Base-by-base conservation (phyloP, 2,329 filamentous ascomycete genomes). In the Alternaria conjuncta region DNA sequence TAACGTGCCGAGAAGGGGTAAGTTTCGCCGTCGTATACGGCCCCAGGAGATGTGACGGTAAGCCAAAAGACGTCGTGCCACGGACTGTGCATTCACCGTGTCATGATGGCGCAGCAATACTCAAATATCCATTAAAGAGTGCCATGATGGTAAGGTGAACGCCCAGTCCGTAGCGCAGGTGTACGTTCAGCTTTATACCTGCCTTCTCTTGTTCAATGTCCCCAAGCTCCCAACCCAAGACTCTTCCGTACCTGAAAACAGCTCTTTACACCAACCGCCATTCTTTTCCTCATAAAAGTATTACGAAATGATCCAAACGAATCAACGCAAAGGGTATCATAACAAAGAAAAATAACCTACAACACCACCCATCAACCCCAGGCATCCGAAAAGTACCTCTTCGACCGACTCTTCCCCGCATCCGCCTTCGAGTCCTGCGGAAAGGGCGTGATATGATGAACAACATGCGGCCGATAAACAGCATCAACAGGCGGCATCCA, bases 401-500 rank as follows among this genome's bases (percentile, higher is more conserved):
- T 85, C 45, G 81, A 83, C 59, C 81, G 74, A 69, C 72, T 81
- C 75, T 78, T 81, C 28, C 77, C 79, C 20, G 77, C 78, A 26
- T 82, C 75, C 30, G 82, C 82, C 65, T 84, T 81, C 3, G 83
- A 81, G 70, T 85, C 84, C 36, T 80, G 76, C 1, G 82, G 82
- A 32, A 85, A 67, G 61, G 83, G 84, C 20, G 92, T 95, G 36
- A 64, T 64, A 77, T 97, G 94, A 80, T 98, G 95, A 4, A 97
- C 94, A 15, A 97, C 93, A 78, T 97, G 94, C 6, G 94, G 95
- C 53, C 93, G 86, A 78, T 97, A 97, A 15, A 97, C 90, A 6
- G 93, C 93, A 79, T 97, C 93, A 4, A 96, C 92, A 1, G 93
- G 93, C 3, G 92, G 92, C 88, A 94, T 93, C 92, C 92, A 97